A percentile compares a stretch with the other conserved stretches of the same genome.
These are phyloP conservation scores for Casuarina equisetifolia DNA, from an alignment of 306 rosid species.

Conservation along the genomic window DNA sequence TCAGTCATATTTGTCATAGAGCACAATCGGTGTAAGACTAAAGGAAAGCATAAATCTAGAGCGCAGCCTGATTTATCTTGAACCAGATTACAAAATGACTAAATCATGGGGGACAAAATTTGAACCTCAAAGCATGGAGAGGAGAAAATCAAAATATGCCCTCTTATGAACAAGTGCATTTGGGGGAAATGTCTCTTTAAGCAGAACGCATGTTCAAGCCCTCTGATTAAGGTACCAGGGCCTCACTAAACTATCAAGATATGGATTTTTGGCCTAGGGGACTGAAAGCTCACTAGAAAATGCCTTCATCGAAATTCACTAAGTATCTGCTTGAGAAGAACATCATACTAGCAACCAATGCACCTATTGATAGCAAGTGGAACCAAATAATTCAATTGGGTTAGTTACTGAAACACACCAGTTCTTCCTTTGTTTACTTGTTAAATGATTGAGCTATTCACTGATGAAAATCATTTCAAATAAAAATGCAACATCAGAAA, in stretches of 20 bases:
- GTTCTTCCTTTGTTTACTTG: not conserved
- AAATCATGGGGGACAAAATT: not conserved
- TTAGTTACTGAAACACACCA: no score
- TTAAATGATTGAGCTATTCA: not conserved
- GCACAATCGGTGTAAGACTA: not conserved
- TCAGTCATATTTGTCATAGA: not conserved
- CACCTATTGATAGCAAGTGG: not conserved
- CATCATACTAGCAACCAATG: not conserved
- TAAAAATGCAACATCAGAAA: not conserved
- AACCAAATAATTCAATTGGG: no score
- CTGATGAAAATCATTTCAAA: not conserved
- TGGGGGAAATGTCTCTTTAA: no score
- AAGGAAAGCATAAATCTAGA: not conserved
- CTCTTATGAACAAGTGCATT: not conserved
- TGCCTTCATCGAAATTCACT: not conserved
- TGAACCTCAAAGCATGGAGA: not conserved
- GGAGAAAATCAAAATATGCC: not conserved
- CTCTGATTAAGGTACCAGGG: no score
- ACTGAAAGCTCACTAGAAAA: not conserved
- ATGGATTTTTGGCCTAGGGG: not conserved
- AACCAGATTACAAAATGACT: not conserved
- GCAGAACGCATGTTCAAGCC: no score
- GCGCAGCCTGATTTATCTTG: not conserved
- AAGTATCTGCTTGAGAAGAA: not conserved
- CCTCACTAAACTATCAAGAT: no score